Conservation (phyloP, 1,284 basidiomycete species). For the Flammula alnicola region DNA sequence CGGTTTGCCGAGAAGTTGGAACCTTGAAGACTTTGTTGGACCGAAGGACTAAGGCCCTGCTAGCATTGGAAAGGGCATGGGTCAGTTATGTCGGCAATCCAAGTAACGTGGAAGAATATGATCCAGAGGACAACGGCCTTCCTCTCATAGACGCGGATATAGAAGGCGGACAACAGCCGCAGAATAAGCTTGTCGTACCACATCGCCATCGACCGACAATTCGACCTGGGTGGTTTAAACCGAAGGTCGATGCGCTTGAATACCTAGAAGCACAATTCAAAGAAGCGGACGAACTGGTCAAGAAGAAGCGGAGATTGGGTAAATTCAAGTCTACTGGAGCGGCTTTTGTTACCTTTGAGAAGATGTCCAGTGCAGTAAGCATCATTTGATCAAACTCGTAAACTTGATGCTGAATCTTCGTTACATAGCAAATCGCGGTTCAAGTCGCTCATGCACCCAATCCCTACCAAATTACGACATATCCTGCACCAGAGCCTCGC, state of each 20-base stretch:
- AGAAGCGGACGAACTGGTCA: slow-evolving; percentile 81
- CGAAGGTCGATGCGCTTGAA: slow-evolving; percentile 85
- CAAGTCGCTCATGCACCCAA: slow-evolving; percentile 83
- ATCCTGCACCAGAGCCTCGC: slow-evolving; percentile 89
- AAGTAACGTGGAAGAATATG: slow-evolving; percentile 74
- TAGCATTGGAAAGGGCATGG: slow-evolving; percentile 86
- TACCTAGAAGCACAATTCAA: slow-evolving; percentile 80
- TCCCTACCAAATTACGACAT: slow-evolving; percentile 69
- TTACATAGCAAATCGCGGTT: slow-evolving; percentile 81
- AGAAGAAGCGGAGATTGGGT: slow-evolving; percentile 63
- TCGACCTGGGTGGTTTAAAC: slow-evolving; percentile 67
- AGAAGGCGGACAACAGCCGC: slow-evolving; percentile 46
- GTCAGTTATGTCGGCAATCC: slow-evolving; percentile 92
- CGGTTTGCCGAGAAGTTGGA: slow-evolving; percentile 84
- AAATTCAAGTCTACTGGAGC: slow-evolving; percentile 82
- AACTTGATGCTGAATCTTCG: background rate
- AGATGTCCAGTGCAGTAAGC: slow-evolving; percentile 88
- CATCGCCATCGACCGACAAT: slow-evolving; percentile 74
- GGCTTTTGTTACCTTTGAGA: slow-evolving; percentile 97
- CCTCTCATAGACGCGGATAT: slow-evolving; percentile 56
- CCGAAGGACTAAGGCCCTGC: slow-evolving; percentile 75
- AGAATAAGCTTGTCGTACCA: slow-evolving; percentile 72
- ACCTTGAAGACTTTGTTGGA: slow-evolving; percentile 77
- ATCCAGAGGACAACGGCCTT: slow-evolving; percentile 61
- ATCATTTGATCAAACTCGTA: background rate